Conservation (phyloP, 140 eudicot genomes). For the Erigeron philadelphicus region DNA sequence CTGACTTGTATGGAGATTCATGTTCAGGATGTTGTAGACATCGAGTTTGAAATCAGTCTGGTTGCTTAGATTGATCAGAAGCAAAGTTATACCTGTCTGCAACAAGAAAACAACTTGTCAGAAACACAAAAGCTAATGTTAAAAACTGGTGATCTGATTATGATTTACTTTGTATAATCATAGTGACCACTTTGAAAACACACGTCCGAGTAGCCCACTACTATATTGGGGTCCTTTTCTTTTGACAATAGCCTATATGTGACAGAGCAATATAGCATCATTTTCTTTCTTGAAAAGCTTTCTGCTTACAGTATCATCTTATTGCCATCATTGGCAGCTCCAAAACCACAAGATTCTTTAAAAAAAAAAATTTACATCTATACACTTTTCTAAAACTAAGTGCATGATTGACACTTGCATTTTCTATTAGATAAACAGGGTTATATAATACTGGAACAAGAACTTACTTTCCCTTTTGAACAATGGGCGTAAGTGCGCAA, state of each 20-base stretch:
- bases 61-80: slow-evolving; percentile 82
- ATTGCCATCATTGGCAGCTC: background rate
- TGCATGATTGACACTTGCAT: background rate
- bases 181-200: background rate
- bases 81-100: slow-evolving; percentile 78
- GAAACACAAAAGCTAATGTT: no score
- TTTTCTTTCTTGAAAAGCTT: no score
- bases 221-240: no score
- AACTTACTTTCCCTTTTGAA: slow-evolving; percentile 72
- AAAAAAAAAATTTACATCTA: no score
- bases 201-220: background rate
- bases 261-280: no score
- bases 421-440: background rate
- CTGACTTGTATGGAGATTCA: slow-evolving; percentile 23
- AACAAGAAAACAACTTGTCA: slow-evolving; percentile 13
- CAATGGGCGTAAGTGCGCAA: slow-evolving; percentile 92
- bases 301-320: background rate
- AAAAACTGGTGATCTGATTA: background rate
- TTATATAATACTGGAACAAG: background rate
- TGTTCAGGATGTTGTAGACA: slow-evolving; percentile 36
- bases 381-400: background rate
- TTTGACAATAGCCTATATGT: no score
- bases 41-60: slow-evolving; percentile 46
- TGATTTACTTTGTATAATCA: no score
- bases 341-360: background rate